Conservation (phyloP, 2,329 filamentous ascomycete species). For the Colletotrichum eleusines region DNA sequence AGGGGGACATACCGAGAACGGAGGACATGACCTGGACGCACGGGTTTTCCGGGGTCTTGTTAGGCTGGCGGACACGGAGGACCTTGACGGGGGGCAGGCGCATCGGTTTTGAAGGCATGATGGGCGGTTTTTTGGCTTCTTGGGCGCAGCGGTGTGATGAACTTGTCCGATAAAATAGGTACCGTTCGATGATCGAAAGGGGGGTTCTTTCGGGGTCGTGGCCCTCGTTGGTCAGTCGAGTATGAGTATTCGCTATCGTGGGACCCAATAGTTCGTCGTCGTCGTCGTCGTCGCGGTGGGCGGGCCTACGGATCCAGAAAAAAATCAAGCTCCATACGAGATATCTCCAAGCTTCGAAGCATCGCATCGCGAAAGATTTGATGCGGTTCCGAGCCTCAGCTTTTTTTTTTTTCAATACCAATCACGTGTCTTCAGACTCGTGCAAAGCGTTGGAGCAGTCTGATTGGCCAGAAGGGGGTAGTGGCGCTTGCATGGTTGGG, state of each 20-base stretch:
- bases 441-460: no score
- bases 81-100: slow-evolving; percentile 68
- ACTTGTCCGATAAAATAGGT: neutral
- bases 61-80: slow-evolving; percentile 67
- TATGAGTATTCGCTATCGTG: neutral
- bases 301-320: neutral
- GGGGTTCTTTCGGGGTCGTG: neutral
- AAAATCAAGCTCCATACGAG: neutral
- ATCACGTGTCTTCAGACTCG: slow-evolving; percentile 31
- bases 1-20: slow-evolving; percentile 63
- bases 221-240: slow-evolving; percentile 3
- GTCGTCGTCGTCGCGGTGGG: slow-evolving; percentile 1
- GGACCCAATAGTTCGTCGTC: neutral
- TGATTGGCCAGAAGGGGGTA: slow-evolving; percentile 4
- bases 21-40: slow-evolving; percentile 69
- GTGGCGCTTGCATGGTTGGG: neutral
- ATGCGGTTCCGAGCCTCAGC: slow-evolving; percentile 8
- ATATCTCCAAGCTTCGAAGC: neutral
- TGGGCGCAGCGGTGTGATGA: neutral
- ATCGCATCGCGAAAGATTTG: slow-evolving; percentile 27
- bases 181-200: neutral
- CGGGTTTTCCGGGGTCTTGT: slow-evolving; percentile 63
- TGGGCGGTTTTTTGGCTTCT: slow-evolving; percentile 25
- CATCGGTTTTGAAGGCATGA: slow-evolving; percentile 65
- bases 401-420: slow-evolving; percentile 7